Conservation (phyloP, 2,329 filamentous ascomycete genomes). For the Chaetomiaceae sp. region DNA sequence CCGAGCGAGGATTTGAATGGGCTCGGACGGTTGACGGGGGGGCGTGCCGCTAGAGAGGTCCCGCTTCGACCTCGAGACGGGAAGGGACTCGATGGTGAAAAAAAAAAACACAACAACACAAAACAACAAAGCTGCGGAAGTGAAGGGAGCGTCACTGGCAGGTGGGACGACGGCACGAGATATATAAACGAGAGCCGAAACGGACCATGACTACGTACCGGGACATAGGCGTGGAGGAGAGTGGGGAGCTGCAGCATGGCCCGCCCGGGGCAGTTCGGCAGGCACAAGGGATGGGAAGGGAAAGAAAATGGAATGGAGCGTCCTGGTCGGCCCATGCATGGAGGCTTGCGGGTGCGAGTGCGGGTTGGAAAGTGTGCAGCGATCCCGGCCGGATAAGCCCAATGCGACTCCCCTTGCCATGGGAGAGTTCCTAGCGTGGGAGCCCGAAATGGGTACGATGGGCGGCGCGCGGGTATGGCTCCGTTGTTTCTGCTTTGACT, state of each 20-base stretch:
- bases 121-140: not conserved
- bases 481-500: too few species aligned
- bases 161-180: slow-evolving; percentile 6
- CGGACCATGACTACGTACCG: not conserved
- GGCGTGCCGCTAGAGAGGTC: too few species aligned
- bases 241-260: slow-evolving; percentile 8
- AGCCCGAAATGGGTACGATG: not conserved
- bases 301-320: too few species aligned
- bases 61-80: too few species aligned
- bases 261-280: slow-evolving; percentile 4
- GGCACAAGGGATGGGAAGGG: not conserved
- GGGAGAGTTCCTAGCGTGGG: slow-evolving; percentile 5
- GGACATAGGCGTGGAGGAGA: not conserved
- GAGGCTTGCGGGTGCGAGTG: slow-evolving; percentile 2
- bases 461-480: not conserved
- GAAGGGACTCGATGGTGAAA: not conserved
- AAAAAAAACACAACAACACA: not conserved
- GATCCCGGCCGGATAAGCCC: slow-evolving; percentile 8
- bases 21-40: too few species aligned
- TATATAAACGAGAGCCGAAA: slow-evolving; percentile 7
- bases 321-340: slow-evolving; percentile 13
- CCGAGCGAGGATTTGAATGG: not conserved
- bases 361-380: not conserved
- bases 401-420: too few species aligned
- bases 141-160: not conserved